Evolutionary conservation across 441 rosid genomes (phyloP).

Genomic region (Geranium incanum): DNA sequence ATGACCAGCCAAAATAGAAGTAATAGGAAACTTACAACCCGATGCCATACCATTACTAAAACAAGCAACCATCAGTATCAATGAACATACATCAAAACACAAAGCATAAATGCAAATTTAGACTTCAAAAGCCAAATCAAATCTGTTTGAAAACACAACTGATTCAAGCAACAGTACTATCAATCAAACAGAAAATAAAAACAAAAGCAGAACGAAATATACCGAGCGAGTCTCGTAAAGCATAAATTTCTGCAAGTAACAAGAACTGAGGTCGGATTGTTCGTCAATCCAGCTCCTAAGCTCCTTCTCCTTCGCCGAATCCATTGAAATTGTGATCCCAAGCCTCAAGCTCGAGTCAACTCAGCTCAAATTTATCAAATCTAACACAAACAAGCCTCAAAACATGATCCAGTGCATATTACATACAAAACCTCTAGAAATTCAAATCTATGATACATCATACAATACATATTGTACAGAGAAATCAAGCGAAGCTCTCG

Average conservation of each 20-base stretch:
- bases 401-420: neutral
- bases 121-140: neutral
- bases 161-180: neutral
- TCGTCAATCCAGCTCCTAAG: conserved; percentile 22
- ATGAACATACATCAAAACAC: neutral
- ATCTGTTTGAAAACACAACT: neutral
- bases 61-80: conserved; percentile 6
- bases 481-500: neutral
- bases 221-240: conserved; percentile 74
- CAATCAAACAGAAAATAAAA: conserved; percentile 2
- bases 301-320: conserved; percentile 3
- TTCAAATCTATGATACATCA: conserved; percentile 4
- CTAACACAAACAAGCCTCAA: conserved; percentile 1
- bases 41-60: neutral
- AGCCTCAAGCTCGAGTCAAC: conserved; percentile 7
- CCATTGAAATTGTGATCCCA: neutral
- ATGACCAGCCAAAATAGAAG: neutral
- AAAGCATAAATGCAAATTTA: neutral
- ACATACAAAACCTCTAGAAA: conserved; percentile 7
- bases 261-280: conserved; percentile 26
- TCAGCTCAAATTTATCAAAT: conserved; percentile 3
- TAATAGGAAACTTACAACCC: neutral
- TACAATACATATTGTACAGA: conserved; percentile 1
- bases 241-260: conserved; percentile 50
- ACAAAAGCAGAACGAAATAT: neutral